Evolutionary conservation across 2,329 filamentous ascomycete genomes (phyloP).

Genomic region (Aureobasidium sp.): DNA sequence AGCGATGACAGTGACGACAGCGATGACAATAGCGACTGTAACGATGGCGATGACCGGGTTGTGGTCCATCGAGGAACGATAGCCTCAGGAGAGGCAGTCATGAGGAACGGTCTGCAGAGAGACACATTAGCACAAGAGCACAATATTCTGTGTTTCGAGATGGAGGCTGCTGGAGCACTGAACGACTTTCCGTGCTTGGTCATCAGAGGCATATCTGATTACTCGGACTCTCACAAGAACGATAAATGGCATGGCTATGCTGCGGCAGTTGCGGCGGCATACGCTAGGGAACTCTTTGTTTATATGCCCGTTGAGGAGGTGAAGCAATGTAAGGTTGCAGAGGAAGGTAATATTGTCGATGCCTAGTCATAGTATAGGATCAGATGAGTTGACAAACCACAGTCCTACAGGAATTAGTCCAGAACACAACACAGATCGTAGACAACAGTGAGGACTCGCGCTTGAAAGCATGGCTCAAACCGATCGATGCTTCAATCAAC

Average conservation of each 20-base stretch:
- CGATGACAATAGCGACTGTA: background rate
- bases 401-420: background rate
- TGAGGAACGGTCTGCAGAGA: constrained; percentile 22
- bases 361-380: background rate
- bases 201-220: constrained; percentile 19
- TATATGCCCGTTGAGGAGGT: constrained; percentile 2
- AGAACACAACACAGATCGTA: background rate
- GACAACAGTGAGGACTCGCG: background rate
- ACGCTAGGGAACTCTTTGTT: background rate
- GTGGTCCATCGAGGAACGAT: constrained; percentile 18
- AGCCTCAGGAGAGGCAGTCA: constrained; percentile 18
- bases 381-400: background rate
- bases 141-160: constrained; percentile 16
- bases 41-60: background rate
- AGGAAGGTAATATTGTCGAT: background rate
- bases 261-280: constrained; percentile 18
- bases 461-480: background rate
- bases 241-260: constrained; percentile 19
- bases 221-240: constrained; percentile 18
- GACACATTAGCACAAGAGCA: constrained; percentile 17
- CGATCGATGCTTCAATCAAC: background rate
- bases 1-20: background rate
- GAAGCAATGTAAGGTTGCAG: background rate
- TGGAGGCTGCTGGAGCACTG: constrained; percentile 18
- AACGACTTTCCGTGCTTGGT: constrained; percentile 18